phyloP scores from a whole-genome alignment of 441 rosid species.

The Theobroma grandiflorum region DNA sequence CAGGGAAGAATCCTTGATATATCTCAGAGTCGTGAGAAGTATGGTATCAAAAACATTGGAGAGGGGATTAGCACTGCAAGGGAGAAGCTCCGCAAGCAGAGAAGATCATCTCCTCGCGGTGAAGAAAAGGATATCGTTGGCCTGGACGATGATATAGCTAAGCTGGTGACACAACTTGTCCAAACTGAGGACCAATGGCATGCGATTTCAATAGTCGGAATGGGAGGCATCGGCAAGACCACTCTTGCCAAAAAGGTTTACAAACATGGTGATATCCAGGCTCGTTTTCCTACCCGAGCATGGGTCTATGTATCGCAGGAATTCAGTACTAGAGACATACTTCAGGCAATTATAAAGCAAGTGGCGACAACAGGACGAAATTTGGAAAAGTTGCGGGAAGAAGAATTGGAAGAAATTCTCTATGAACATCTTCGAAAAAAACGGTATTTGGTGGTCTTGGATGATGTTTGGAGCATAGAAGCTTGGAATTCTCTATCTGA shows the following conservation, averaged over 20 bases:
- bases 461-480: conserved; percentile 26
- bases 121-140: conserved; percentile 30
- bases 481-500: conserved; percentile 25
- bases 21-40: conserved; percentile 15
- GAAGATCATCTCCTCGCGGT: conserved; percentile 32
- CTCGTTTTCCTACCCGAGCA: conserved; percentile 21
- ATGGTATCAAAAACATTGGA: conserved; percentile 17
- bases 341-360: conserved; percentile 25
- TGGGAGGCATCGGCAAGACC: conserved; percentile 35
- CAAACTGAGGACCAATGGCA: conserved; percentile 21
- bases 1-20: conserved; percentile 21
- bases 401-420: conserved; percentile 25
- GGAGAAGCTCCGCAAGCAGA: conserved; percentile 19
- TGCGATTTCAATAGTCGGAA: conserved; percentile 27
- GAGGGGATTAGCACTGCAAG: conserved; percentile 13
- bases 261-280: conserved; percentile 14
- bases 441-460: conserved; percentile 30
- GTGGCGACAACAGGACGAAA: conserved; percentile 17
- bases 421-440: conserved; percentile 22
- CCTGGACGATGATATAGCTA: conserved; percentile 23
- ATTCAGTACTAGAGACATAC: conserved; percentile 16
- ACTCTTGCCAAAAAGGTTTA: conserved; percentile 30
- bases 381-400: conserved; percentile 14
- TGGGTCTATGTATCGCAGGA: conserved; percentile 34
- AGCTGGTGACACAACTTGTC: conserved; percentile 18